Evolutionary conservation across 805 yeast genomes (phyloP).

Genomic region (Myxozyma lipomycoides): DNA sequence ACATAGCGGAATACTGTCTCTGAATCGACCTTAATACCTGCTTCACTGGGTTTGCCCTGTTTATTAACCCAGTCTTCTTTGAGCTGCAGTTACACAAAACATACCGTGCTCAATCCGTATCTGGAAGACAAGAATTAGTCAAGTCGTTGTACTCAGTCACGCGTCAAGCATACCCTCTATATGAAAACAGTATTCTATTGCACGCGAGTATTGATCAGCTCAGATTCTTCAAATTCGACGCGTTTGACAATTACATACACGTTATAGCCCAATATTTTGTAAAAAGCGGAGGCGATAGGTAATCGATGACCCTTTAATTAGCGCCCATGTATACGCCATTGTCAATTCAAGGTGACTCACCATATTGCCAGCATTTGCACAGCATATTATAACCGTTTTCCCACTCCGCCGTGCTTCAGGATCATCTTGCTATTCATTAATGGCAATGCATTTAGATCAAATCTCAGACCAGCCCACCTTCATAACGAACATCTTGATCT

Average conservation of each 20-base stretch:
- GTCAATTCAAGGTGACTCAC: slow-evolving; percentile 3
- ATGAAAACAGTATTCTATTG: slow-evolving; percentile 65
- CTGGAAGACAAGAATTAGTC: slow-evolving; percentile 1
- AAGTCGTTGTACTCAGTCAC: no score
- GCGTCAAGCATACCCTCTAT: slow-evolving; percentile 75
- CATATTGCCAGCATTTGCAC: slow-evolving; percentile 95
- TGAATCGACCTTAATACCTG: slow-evolving; percentile 79
- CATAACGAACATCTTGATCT: slow-evolving; percentile 60
- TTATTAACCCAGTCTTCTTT: no score
- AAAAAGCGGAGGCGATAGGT: slow-evolving; percentile 72
- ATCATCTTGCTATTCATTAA: slow-evolving; percentile 6
- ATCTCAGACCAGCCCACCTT: slow-evolving; percentile 28
- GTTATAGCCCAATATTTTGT: slow-evolving; percentile 33
- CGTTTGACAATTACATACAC: no score
- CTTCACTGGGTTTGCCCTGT: slow-evolving; percentile 70
- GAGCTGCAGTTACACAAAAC: no score
- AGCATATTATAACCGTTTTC: slow-evolving; percentile 67
- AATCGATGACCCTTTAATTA: slow-evolving; percentile 60
- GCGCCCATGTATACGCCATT: background rate
- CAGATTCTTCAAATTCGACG: no score
- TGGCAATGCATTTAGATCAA: no score
- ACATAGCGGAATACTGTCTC: slow-evolving; percentile 63
- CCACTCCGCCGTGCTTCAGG: slow-evolving; percentile 12
- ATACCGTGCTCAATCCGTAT: slow-evolving; percentile 28
- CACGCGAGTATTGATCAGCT: background rate